These are phyloP conservation scores for Truncatella angustata DNA, from an alignment of 2,329 filamentous ascomycete genomes.

Conservation along the genomic window DNA sequence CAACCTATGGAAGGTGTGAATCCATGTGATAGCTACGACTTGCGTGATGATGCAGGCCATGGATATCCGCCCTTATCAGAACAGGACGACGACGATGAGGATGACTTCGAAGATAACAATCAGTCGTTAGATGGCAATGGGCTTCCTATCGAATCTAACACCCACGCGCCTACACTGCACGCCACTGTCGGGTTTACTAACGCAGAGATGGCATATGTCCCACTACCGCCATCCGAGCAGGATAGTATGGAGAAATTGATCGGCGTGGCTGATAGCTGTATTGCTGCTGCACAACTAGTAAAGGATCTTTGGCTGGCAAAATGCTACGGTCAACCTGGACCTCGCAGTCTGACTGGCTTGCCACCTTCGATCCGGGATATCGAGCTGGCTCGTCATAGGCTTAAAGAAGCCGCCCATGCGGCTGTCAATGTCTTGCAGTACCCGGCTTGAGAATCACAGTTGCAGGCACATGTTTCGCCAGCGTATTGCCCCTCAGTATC, in stretches of 20 bases:
- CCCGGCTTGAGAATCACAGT: background rate
- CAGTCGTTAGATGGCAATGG: background rate
- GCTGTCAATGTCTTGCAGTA: background rate
- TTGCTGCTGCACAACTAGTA: background rate
- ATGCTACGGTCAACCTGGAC: background rate
- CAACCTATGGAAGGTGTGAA: background rate
- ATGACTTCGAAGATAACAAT: background rate
- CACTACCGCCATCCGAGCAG: background rate
- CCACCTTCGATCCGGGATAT: background rate
- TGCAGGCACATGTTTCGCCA: background rate
- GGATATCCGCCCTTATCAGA: background rate
- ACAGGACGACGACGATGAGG: background rate
- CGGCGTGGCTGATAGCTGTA: background rate
- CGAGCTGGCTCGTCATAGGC: background rate
- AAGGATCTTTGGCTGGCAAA: slow-evolving; percentile 3
- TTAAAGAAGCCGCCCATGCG: background rate
- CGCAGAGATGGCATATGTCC: background rate
- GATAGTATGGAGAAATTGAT: background rate
- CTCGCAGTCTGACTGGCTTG: background rate
- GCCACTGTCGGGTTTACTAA: background rate
- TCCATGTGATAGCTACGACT: background rate
- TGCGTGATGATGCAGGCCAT: background rate
- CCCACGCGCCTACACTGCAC: background rate
- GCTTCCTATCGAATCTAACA: background rate
- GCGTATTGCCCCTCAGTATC: no score